phyloP scores from a whole-genome alignment of 2,329 filamentous ascomycete genomes.

The Cladosporium sp. region DNA sequence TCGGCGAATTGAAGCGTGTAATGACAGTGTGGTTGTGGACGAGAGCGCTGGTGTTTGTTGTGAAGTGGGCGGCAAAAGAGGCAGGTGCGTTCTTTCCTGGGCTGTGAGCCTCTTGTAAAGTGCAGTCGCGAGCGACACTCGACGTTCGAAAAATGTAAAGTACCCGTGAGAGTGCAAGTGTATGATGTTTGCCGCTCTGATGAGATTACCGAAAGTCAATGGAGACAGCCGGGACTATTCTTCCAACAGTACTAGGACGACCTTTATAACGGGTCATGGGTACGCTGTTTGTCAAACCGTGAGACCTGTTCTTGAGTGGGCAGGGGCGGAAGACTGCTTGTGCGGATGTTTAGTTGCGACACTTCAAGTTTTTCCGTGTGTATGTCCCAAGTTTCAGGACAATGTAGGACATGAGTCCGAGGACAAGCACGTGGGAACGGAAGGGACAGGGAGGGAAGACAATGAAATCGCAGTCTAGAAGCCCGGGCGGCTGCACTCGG shows the following conservation, averaged over 20 bases:
- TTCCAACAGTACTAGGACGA: background rate
- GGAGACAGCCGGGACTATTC: background rate
- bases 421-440: conserved; percentile 10
- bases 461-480: conserved; percentile 4
- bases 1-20: conserved; percentile 1
- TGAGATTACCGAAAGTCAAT: background rate
- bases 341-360: conserved; percentile 6
- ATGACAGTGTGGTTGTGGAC: background rate
- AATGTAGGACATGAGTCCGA: conserved; percentile 7
- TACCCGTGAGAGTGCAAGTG: background rate
- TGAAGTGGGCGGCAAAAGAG: background rate
- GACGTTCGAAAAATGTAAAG: background rate
- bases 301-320: background rate
- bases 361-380: conserved; percentile 5
- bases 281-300: conserved; percentile 11
- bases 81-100: background rate
- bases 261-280: conserved; percentile 19
- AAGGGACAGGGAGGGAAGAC: background rate
- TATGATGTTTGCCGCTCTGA: background rate
- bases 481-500: background rate
- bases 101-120: background rate
- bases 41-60: background rate
- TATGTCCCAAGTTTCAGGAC: background rate
- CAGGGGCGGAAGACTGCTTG: conserved; percentile 14
- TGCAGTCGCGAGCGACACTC: background rate